Evolutionary conservation across 2,329 filamentous ascomycete genomes (phyloP), one percentile per base, ranked within the genome.

Genomic region (Fusarium citri): DNA sequence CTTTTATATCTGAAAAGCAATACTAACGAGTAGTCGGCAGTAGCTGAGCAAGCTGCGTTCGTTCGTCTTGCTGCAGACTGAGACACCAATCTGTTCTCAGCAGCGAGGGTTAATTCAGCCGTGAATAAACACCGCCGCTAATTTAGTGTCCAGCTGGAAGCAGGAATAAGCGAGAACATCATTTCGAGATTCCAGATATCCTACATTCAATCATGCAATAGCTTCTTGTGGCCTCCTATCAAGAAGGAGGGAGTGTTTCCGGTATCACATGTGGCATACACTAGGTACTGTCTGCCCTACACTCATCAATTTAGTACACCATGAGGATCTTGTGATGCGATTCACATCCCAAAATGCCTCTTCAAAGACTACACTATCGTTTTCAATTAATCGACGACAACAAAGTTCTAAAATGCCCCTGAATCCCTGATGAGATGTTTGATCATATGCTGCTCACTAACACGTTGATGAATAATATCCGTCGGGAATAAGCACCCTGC

Each of bases 1-100:
- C 9, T 3, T 6, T 37, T n/a, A 10, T 11, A 1, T 12, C 34
- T 37, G 0, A 7, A 11, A 16, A 34, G 0, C 0, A n/a, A 12
- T n/a, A 37, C 18, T 7, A n/a, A 34, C 8, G 16, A 16, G 5
- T 18, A 16, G 9, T 18, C 31, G 16, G 16, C 5, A 34, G 31
- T 9, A 18, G 31, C 31, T 10, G 15, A 18, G 2, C 28, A 15
- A 30, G 28, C 12, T 30, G 12, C 1, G 16, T n/a, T 12, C 5
- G 2, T n/a, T n/a, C 34, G 10, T 37, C 3, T 4, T 37, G 10
- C 18, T 7, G 6, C 18, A 37, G 10, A n/a, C n/a, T n/a, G 10
- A 37, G 34, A 10, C 5, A 30, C 6, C 11, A 34, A 10, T 16
- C 1, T 10, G 31, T 18, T 34, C 31, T 34, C 5, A 30, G 28